Evolutionary conservation across 2,329 filamentous ascomycete genomes (phyloP).

Genomic region (Talaromyces funiculosus): DNA sequence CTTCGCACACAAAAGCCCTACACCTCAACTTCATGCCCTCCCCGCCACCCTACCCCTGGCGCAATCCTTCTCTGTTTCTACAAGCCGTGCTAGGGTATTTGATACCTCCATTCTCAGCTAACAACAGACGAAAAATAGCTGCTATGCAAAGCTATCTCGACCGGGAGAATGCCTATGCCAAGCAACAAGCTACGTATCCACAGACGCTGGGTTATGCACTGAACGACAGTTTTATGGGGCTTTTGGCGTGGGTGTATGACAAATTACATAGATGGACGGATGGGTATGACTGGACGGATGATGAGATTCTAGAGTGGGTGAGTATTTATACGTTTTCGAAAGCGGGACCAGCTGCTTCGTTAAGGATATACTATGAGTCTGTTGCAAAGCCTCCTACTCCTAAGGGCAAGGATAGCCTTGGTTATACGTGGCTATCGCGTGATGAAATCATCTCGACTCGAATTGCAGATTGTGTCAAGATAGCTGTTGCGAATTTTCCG

Average conservation of each 20-base stretch:
- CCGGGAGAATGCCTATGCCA: conserved; percentile 47
- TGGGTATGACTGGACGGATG: conserved; percentile 65
- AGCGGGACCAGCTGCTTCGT: conserved; percentile 62
- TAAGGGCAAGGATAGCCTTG: not conserved
- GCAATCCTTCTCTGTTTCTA: conserved; percentile 51
- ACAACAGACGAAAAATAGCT: conserved; percentile 21
- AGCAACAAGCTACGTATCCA: conserved; percentile 61
- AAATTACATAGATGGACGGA: conserved; percentile 76
- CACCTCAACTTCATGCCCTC: conserved; percentile 58
- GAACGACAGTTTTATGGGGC: conserved; percentile 62
- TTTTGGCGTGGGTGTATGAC: conserved; percentile 75
- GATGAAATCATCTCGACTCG: conserved; percentile 31
- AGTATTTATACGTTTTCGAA: conserved; percentile 66
- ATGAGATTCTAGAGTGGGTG: conserved; percentile 71
- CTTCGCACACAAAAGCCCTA: conserved; percentile 51
- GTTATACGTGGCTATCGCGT: conserved; percentile 14
- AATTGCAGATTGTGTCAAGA: conserved; percentile 43
- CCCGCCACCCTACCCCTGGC: conserved; percentile 45
- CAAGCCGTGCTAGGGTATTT: conserved; percentile 20
- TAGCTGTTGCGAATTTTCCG: conserved; percentile 50
- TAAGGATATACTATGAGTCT: conserved; percentile 68
- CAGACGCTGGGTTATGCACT: conserved; percentile 67
- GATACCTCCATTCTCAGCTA: conserved; percentile 24
- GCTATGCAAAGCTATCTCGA: conserved; percentile 21
- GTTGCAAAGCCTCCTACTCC: not conserved